These are phyloP conservation scores for Inga laurina DNA, from an alignment of 306 rosid species.

Conservation along the genomic window DNA sequence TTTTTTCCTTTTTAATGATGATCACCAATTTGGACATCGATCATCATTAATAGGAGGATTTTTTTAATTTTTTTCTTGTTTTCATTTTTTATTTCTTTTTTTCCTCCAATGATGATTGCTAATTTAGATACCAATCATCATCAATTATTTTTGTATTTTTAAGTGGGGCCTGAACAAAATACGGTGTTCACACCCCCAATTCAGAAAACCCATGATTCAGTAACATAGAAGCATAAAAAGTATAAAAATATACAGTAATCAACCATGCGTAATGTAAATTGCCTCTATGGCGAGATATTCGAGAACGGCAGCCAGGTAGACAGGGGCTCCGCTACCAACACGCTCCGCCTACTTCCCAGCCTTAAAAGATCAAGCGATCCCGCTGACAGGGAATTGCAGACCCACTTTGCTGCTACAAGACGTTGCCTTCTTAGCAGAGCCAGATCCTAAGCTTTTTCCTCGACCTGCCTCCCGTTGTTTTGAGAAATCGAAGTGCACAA, in stretches of 20 bases:
- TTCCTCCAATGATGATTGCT: too few relatives aligned
- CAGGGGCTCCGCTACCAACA: slow-evolving; percentile 94
- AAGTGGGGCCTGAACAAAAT: too few relatives aligned
- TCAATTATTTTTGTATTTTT: too few relatives aligned
- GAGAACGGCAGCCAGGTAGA: slow-evolving; percentile 86
- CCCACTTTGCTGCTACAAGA: slow-evolving; percentile 93
- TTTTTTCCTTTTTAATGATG: too few relatives aligned
- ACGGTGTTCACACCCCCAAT: not conserved
- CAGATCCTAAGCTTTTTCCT: slow-evolving; percentile 80
- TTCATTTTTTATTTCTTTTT: too few relatives aligned
- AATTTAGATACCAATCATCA: too few relatives aligned
- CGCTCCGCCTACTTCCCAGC: slow-evolving; percentile 93
- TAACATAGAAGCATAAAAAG: rapidly evolving
- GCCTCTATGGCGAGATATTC: slow-evolving; percentile 96
- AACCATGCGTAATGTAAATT: not conserved
- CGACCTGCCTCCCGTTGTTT: slow-evolving; percentile 38
- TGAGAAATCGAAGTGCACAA: not conserved
- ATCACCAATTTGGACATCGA: too few relatives aligned
- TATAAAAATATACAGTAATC: not conserved
- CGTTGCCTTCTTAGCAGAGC: slow-evolving; percentile 74
- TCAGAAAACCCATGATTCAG: slow-evolving; percentile 49
- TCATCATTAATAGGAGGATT: too few relatives aligned
- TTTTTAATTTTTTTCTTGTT: too few relatives aligned
- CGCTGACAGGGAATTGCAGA: slow-evolving; percentile 86
- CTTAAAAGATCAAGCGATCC: slow-evolving; percentile 84